These are phyloP conservation scores for Gloeophyllum trabeum DNA, from an alignment of 768 basidiomycete species.

Conservation along the genomic window DNA sequence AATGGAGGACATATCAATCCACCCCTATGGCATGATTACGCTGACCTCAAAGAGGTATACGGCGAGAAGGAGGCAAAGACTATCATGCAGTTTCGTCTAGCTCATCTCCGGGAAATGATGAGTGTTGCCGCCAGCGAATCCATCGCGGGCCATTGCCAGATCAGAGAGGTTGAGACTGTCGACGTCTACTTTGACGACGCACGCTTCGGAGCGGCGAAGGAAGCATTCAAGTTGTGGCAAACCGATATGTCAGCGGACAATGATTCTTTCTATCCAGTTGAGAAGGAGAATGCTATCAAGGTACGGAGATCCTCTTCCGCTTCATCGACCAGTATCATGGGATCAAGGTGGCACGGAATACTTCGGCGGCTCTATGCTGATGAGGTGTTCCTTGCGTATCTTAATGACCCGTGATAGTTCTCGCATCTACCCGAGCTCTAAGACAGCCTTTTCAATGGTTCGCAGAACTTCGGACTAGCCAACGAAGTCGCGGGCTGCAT, in stretches of 20 bases:
- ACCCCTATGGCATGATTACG: constrained; percentile 47
- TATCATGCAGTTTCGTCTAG: constrained; percentile 49
- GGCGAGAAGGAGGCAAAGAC: constrained; percentile 36
- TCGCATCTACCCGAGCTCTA: no score
- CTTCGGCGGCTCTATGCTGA: no score
- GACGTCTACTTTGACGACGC: constrained; percentile 40
- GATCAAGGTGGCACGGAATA: no score
- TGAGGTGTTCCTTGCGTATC: no score
- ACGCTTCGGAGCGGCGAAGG: constrained; percentile 31
- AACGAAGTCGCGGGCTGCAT: constrained; percentile 37
- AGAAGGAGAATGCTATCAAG: constrained; percentile 21
- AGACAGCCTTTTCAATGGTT: background rate
- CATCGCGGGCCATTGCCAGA: constrained; percentile 40
- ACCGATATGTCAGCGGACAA: constrained; percentile 42
- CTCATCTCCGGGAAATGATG: constrained; percentile 40
- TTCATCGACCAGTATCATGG: no score
- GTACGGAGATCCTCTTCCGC: no score
- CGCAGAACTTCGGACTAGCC: constrained; percentile 41
- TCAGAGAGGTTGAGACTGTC: constrained; percentile 42
- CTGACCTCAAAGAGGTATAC: constrained; percentile 28
- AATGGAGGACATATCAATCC: constrained; percentile 67
- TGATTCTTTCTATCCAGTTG: constrained; percentile 13
- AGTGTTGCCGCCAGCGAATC: constrained; percentile 41
- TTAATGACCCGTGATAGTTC: no score
- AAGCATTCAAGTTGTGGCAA: constrained; percentile 30